Evolutionary conservation across 2,329 filamentous ascomycete genomes (phyloP).

Genomic region (Fusarium xyrophilum): DNA sequence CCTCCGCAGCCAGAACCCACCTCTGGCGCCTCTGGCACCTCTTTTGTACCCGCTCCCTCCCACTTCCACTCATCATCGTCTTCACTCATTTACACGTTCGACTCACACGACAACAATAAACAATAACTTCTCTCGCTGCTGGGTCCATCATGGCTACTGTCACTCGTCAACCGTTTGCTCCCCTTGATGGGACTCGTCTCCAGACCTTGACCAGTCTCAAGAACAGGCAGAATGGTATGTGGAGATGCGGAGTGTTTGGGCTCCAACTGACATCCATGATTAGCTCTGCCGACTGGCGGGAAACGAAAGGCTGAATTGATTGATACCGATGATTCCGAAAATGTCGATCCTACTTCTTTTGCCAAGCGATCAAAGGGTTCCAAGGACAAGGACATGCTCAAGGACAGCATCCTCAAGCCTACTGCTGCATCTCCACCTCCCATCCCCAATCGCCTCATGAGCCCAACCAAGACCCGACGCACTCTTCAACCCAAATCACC

Average conservation of each 20-base stretch:
- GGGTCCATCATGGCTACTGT: constrained; percentile 58
- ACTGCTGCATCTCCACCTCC: constrained; percentile 46
- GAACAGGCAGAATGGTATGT: constrained; percentile 77
- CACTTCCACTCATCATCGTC: constrained; percentile 15
- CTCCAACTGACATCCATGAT: constrained; percentile 19
- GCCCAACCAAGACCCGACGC: constrained; percentile 49
- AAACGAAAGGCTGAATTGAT: constrained; percentile 67
- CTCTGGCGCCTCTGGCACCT: constrained; percentile 24
- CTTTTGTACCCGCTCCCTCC: constrained; percentile 34
- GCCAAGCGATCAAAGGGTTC: constrained; percentile 66
- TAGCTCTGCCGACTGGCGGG: constrained; percentile 53
- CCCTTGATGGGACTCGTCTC: constrained; percentile 71
- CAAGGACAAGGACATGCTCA: constrained; percentile 34
- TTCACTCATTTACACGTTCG: constrained; percentile 19
- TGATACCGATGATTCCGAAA: constrained; percentile 64
- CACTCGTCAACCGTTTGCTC: constrained; percentile 76
- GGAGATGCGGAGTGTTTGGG: constrained; percentile 7
- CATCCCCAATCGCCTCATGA: constrained; percentile 42
- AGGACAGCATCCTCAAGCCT: constrained; percentile 57
- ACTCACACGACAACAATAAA: constrained; percentile 29
- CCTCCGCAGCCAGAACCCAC: constrained; percentile 34
- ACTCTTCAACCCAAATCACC: constrained; percentile 63
- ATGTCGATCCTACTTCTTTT: constrained; percentile 64
- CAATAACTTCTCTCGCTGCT: constrained; percentile 5
- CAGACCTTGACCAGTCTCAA: constrained; percentile 77